phyloP scores from a whole-genome alignment of 768 basidiomycete genomes.

The Tremella yokohamensis region DNA sequence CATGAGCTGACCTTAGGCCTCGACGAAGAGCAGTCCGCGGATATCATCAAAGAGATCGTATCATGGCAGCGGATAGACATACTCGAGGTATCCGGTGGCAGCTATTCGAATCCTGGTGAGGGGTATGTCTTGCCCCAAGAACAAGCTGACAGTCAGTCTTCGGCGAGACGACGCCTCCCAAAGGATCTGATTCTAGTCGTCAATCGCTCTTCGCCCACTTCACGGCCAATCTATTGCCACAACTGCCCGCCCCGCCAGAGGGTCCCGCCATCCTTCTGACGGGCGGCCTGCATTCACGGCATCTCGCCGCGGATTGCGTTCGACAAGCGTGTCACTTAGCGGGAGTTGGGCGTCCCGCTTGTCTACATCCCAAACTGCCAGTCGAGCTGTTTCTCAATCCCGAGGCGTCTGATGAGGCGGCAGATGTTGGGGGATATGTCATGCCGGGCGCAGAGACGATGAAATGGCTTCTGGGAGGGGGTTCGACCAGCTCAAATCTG shows the following conservation, averaged over 20 bases:
- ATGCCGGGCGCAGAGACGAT: constrained; percentile 28
- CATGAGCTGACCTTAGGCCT: constrained; percentile 22
- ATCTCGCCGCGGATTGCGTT: constrained; percentile 27
- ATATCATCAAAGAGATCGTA: constrained; percentile 33
- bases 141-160: constrained; percentile 19
- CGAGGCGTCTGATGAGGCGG: constrained; percentile 16
- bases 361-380: constrained; percentile 27
- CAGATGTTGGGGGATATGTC: constrained; percentile 27
- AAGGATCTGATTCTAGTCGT: constrained; percentile 17
- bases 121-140: not conserved
- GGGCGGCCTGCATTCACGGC: constrained; percentile 34
- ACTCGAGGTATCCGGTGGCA: constrained; percentile 44
- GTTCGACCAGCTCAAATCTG: not conserved
- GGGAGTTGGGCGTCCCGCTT: constrained; percentile 42
- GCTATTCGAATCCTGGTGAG: constrained; percentile 32
- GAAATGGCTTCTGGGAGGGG: constrained; percentile 23
- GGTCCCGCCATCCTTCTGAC: constrained; percentile 43
- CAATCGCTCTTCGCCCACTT: constrained; percentile 45
- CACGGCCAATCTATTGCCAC: constrained; percentile 31
- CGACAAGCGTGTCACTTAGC: constrained; percentile 34
- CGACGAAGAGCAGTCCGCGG: constrained; percentile 29
- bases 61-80: constrained; percentile 40
- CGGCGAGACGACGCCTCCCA: constrained; percentile 9
- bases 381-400: constrained; percentile 27
- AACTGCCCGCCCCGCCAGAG: constrained; percentile 27